Evolutionary conservation across 1,284 basidiomycete genomes (phyloP).

Genomic region (Gymnopus androsaceus): DNA sequence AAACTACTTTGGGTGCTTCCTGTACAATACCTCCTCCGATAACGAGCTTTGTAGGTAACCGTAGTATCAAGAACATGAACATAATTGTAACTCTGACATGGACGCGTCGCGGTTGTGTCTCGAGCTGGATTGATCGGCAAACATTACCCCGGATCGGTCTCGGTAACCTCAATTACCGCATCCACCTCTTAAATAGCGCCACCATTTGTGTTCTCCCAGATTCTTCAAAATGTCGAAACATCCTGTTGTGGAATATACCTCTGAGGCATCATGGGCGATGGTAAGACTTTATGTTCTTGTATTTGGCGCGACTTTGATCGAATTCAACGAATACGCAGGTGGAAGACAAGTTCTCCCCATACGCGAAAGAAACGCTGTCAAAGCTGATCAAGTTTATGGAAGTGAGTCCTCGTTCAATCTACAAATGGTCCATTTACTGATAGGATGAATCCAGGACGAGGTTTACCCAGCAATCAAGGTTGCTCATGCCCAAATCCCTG

Average conservation of each 20-base stretch:
- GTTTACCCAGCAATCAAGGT: conserved; percentile 79
- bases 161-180: background rate
- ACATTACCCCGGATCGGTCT: background rate
- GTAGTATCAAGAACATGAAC: too few species aligned
- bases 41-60: background rate
- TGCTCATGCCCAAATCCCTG: conserved; percentile 83
- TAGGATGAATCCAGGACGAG: conserved; percentile 65
- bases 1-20: background rate
- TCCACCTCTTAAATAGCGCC: background rate
- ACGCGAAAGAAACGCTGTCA: conserved; percentile 82
- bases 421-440: conserved; percentile 1
- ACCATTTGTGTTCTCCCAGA: background rate
- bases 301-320: background rate
- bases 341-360: conserved; percentile 89
- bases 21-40: background rate
- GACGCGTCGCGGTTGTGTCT: background rate
- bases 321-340: conserved; percentile 50
- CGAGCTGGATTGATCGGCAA: too few species aligned
- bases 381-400: conserved; percentile 87
- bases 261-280: conserved; percentile 81
- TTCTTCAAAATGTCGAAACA: conserved; percentile 52
- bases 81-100: background rate
- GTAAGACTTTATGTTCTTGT: conserved; percentile 37
- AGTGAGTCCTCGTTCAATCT: conserved; percentile 45
- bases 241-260: conserved; percentile 73